Evolutionary conservation across 202 grass and related monocot species (phyloP).

Genomic region (Schoenoplectus tabernaemontani): DNA sequence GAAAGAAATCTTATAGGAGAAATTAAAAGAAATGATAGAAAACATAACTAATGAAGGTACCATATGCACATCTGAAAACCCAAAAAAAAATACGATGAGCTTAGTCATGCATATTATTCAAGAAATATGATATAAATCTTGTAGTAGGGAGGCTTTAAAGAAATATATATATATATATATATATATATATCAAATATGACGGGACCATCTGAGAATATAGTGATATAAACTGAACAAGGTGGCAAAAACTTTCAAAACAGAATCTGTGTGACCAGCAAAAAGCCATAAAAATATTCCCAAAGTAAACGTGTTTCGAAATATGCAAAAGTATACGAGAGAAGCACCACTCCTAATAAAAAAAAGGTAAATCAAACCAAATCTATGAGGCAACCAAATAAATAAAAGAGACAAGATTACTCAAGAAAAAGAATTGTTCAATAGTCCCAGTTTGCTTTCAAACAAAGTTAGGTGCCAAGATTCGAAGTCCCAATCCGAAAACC

Average conservation of each 20-base stretch:
- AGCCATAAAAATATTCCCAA: not conserved
- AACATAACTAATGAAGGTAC: not conserved
- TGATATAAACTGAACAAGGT: not conserved
- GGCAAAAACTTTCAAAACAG: not conserved
- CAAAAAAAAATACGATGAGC: not conserved
- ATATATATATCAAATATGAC: not conserved
- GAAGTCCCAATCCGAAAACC: not conserved
- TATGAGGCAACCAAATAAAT: not conserved
- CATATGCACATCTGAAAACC: not conserved
- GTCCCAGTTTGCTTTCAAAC: not conserved
- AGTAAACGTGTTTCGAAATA: not conserved
- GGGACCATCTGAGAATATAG: not conserved
- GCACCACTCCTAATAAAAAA: not conserved
- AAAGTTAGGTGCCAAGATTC: not conserved
- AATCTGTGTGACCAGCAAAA: not conserved
- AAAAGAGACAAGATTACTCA: not conserved
- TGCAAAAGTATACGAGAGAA: not conserved
- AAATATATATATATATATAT: too few relatives aligned
- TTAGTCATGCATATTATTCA: not conserved
- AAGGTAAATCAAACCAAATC: slow-evolving; percentile 1
- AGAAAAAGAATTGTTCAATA: not conserved
- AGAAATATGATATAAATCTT: not conserved
- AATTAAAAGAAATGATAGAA: not conserved
- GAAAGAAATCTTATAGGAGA: not conserved
- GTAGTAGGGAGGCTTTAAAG: not conserved